These are phyloP conservation scores for Periconia sp. DNA, from an alignment of 2,329 filamentous ascomycete genomes.

Conservation along the genomic window DNA sequence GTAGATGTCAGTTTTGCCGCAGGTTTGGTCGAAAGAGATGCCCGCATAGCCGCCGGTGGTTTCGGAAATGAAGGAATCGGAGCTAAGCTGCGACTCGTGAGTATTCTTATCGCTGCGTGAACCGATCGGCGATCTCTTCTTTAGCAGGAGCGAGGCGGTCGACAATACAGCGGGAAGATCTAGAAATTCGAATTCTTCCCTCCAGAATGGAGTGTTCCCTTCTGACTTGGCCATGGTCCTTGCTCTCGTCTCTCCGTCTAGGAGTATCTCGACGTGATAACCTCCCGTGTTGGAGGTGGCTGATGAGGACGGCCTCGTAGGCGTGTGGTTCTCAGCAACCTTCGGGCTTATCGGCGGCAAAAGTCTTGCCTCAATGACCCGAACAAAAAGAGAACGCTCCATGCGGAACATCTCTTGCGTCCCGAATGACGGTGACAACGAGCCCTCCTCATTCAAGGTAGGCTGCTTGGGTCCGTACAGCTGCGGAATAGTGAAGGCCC, in stretches of 20 bases:
- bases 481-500: constrained; percentile 91
- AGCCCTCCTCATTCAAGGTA: constrained; percentile 48
- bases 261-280: constrained; percentile 78
- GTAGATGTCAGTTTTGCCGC: constrained; percentile 80
- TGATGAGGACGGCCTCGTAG: constrained; percentile 40
- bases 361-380: constrained; percentile 68
- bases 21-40: constrained; percentile 57
- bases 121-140: constrained; percentile 59
- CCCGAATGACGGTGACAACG: constrained; percentile 43
- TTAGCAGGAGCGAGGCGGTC: constrained; percentile 73
- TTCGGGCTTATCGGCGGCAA: constrained; percentile 46
- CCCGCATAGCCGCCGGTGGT: constrained; percentile 50
- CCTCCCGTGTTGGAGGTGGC: constrained; percentile 59
- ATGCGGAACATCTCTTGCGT: constrained; percentile 70
- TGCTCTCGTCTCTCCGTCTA: constrained; percentile 80
- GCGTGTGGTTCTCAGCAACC: constrained; percentile 33
- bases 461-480: constrained; percentile 74
- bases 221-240: constrained; percentile 74
- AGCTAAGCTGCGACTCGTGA: constrained; percentile 40
- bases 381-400: constrained; percentile 65
- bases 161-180: constrained; percentile 75
- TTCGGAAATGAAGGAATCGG: constrained; percentile 44
- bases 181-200: constrained; percentile 78
- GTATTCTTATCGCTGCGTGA: constrained; percentile 42
- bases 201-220: constrained; percentile 79